These are phyloP conservation scores for Lobulomyces angularis DNA, from an alignment of 192 early-diverging fungal genomes.

Conservation along the genomic window DNA sequence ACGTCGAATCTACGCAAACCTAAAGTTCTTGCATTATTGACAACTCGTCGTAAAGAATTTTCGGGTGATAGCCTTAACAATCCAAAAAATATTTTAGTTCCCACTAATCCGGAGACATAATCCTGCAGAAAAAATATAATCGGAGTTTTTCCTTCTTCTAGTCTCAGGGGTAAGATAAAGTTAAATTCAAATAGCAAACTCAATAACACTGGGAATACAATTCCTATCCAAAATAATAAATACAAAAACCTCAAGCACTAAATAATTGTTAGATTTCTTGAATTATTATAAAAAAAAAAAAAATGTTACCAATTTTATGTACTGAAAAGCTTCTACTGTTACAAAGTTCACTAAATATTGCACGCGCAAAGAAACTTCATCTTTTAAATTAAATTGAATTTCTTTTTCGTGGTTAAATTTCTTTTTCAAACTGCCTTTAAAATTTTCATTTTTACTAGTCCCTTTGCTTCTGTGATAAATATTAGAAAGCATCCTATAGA, in stretches of 20 bases:
- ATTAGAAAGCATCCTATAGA: constrained; percentile 8
- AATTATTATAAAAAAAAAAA: constrained; percentile 2
- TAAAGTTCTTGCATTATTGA: too few relatives aligned
- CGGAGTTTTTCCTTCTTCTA: too few relatives aligned
- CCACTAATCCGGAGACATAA: too few relatives aligned
- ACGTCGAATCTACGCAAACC: too few relatives aligned
- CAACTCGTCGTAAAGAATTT: too few relatives aligned
- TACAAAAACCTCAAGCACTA: constrained; percentile 29
- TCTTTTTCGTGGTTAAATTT: background rate
- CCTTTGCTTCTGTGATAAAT: constrained; percentile 3
- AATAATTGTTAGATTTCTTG: background rate
- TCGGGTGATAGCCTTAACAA: too few relatives aligned
- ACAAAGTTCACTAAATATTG: background rate
- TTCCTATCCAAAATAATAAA: constrained; percentile 38
- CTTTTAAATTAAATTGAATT: background rate
- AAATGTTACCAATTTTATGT: background rate
- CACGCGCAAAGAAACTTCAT: background rate
- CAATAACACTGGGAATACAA: constrained; percentile 52
- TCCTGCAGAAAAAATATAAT: too few relatives aligned
- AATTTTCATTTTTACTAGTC: background rate
- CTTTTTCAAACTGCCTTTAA: background rate
- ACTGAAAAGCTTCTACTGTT: background rate
- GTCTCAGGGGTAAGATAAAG: too few relatives aligned
- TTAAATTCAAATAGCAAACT: constrained; percentile 65
- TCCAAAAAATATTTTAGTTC: too few relatives aligned